Base-by-base conservation (phyloP, 1,284 basidiomycete genomes). In the Papiliotrema nemorosa region DNA sequence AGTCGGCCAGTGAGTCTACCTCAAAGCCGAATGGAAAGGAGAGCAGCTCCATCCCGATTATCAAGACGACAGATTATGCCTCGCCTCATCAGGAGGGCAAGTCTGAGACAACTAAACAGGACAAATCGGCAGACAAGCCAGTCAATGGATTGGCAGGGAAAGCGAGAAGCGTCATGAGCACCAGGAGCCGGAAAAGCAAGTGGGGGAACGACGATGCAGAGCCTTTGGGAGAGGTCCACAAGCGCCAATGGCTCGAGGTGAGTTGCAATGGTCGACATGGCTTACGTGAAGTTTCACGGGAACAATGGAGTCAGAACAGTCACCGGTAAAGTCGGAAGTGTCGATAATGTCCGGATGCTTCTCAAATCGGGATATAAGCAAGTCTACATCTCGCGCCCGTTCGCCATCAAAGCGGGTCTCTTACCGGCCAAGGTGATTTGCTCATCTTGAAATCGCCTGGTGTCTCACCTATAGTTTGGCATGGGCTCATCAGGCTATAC, bases 221-320 rank as follows among this genome's bases (percentile, higher is more conserved):
- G 55, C 69, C 69, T 16, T 33, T 72, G 36, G 67, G 68, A 13
- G 68, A 64, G 25, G 60, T 65, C 24, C 58, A 63, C 40, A 58
- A 63, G 40, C 57, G 69, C 22, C 55, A 63, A 44, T 73, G 65
- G 59, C 50, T 65, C 9, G 67, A 69, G 48, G 69, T 71, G 51
- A 55, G 69, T 57, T 22, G n/a, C 22, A 18, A 31, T 12, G 29
- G 25, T 25, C 27, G 12, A 7, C 29, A 25, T 37, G 24, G 36
- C 49, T 54, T 27, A 48, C 42, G 10, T 2, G 3, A 13, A 70
- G 67, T 96, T 96, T 66, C 91, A 94, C 62, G 81, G 80, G 26
- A 87, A 87, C 73, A 92, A 92, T 63, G 94, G 96, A 13, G 93
- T 97, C 14, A 80, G 94, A 47, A 97, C 93, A 5, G 86, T 98